phyloP scores from a whole-genome alignment of 805 yeast genomes.

The Isabelozyma gotoi region DNA sequence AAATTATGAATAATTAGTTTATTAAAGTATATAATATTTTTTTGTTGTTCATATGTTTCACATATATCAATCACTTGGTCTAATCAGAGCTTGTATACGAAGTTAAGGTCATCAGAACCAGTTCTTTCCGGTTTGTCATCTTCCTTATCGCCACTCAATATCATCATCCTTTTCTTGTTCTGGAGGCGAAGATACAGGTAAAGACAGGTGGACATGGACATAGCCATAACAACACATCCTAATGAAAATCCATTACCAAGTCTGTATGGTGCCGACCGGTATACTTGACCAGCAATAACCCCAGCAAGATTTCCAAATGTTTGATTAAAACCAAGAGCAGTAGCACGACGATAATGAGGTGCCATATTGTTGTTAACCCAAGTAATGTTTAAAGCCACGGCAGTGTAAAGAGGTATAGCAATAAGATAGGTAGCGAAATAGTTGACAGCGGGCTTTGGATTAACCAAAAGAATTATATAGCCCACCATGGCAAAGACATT shows the following conservation, averaged over 20 bases:
- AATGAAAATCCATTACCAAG: conserved; percentile 41
- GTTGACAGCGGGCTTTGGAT: conserved; percentile 26
- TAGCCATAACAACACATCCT: conserved; percentile 30
- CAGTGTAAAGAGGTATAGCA: conserved; percentile 32
- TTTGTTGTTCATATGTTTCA: too few relatives aligned
- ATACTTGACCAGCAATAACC: conserved; percentile 44
- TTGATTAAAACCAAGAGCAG: conserved; percentile 43
- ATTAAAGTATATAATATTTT: too few relatives aligned
- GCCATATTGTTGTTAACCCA: conserved; percentile 45
- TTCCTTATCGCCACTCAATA: too few relatives aligned
- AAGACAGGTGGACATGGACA: too few relatives aligned
- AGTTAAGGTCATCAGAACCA: too few relatives aligned
- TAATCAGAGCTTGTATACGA: too few relatives aligned
- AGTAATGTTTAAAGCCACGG: conserved; percentile 38
- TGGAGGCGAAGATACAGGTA: too few relatives aligned
- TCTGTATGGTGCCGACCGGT: conserved; percentile 35
- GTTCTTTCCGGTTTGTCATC: too few relatives aligned
- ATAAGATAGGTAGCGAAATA: conserved; percentile 38
- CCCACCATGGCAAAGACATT: conserved; percentile 28
- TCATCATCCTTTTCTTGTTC: too few relatives aligned
- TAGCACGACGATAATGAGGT: conserved; percentile 41
- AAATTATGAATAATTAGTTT: too few relatives aligned
- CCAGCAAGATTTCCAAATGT: conserved; percentile 47
- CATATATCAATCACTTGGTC: too few relatives aligned
- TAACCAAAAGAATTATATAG: conserved; percentile 27